Base-by-base conservation (phyloP, 2,329 filamentous ascomycete genomes). In the Scytalidium lignicola region DNA sequence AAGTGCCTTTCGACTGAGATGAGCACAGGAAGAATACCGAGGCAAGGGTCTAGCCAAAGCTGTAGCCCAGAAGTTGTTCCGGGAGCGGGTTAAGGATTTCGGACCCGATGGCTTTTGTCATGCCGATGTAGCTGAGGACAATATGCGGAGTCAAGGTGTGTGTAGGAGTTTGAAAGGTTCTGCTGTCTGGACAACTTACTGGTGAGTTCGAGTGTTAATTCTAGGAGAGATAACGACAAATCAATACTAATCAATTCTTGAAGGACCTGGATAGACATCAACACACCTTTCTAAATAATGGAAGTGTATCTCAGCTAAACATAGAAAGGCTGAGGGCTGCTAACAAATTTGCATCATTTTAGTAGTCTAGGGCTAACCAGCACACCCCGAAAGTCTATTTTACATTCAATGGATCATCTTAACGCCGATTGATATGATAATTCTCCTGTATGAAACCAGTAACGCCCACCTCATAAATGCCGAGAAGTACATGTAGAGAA, bases 71-170 rank as follows among this genome's bases (percentile, higher is more conserved):
- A 84, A 76, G 60, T 62, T 88, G 2, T 73, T 88, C 42, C 68
- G 67, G 3, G 74, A 82, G 37, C 69, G 74, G 43, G 67, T 75
- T 28, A 55, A 55, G 2, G 64, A 68, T 0, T 79, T 72, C 43
- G 70, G 69, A 1, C 57, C 70, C 0, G 78, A 79, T 32, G 74
- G 70, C 6, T 80, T 76, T 70, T 75, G 73, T 21, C 75, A 80
- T 51, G 83, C 83, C 2, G 83, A 88, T 63, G 85, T 89, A 0
- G 75, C 79, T 2, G 67, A 74, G 0, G 74, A 75, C 1, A 89
- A 89, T 55, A 50, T 62, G 2, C 74, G 76, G 39, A 88, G 85
- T 58, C 74, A 79, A 44, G 75, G 70, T 0, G 78, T 88, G 29
- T 86, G 82, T 56, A 76, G 67, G 60, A 80, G 81, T 50, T 61